phyloP scores from a whole-genome alignment of 331 rosid genomes.

The Malus hybrid region DNA sequence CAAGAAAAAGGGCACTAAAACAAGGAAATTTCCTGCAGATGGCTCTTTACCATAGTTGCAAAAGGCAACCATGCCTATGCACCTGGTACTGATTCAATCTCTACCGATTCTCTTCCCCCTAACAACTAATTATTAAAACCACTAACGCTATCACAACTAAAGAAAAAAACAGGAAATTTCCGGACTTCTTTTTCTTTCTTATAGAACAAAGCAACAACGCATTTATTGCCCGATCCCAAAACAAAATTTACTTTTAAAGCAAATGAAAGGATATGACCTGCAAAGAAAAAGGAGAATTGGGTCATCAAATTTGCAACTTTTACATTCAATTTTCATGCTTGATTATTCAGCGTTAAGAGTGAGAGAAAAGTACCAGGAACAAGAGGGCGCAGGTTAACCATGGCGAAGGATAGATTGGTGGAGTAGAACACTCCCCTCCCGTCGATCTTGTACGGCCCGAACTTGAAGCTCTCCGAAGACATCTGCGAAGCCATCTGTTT shows the following conservation, averaged over 20 bases:
- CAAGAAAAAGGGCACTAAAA: neutral
- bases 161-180: neutral
- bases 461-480: conserved; percentile 46
- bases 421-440: conserved; percentile 54
- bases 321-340: neutral
- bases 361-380: conserved; percentile 47
- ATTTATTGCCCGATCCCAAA: neutral
- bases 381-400: conserved; percentile 77
- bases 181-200: neutral
- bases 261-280: conserved; percentile 88
- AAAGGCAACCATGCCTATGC: too few relatives aligned
- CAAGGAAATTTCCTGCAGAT: neutral
- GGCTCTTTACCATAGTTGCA: too few relatives aligned
- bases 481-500: conserved; percentile 21
- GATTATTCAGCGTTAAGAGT: neutral
- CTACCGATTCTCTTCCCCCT: too few relatives aligned
- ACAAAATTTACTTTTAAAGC: conserved; percentile 7
- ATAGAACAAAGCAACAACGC: too few relatives aligned
- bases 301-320: neutral
- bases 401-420: conserved; percentile 55
- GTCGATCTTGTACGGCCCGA: conserved; percentile 68
- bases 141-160: neutral
- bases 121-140: too few relatives aligned
- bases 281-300: conserved; percentile 20
- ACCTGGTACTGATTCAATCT: too few relatives aligned